These are phyloP conservation scores for Neocatenulostroma microsporum DNA, from an alignment of 2,329 filamentous ascomycete species.

Conservation along the genomic window DNA sequence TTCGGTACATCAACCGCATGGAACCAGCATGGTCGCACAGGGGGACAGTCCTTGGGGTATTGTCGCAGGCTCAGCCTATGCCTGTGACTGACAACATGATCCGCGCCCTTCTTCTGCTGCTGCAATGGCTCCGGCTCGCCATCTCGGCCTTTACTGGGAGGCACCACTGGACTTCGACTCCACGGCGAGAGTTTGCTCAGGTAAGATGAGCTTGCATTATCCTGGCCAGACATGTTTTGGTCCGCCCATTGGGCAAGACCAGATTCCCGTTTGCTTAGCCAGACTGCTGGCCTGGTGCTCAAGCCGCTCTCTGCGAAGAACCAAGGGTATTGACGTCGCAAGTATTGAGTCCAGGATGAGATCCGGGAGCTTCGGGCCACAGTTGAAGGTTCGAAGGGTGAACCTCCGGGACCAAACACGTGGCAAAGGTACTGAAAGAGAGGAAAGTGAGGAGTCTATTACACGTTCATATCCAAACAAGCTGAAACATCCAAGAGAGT, in stretches of 20 bases:
- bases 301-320: conserved; percentile 17
- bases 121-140: conserved; percentile 23
- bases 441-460: too few species aligned
- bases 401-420: too few species aligned
- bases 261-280: conserved; percentile 21
- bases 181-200: conserved; percentile 42
- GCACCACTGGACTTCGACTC: conserved; percentile 39
- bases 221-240: conserved; percentile 37
- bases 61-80: conserved; percentile 54
- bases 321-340: conserved; percentile 24
- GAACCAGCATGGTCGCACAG: conserved; percentile 76
- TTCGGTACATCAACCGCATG: conserved; percentile 93
- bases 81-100: conserved; percentile 49
- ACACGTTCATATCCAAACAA: too few species aligned
- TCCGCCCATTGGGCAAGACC: conserved; percentile 24
- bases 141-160: conserved; percentile 26
- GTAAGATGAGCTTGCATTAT: conserved; percentile 32
- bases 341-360: conserved; percentile 23
- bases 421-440: too few species aligned
- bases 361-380: conserved; percentile 15
- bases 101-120: conserved; percentile 46
- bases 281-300: conserved; percentile 17
- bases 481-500: too few species aligned
- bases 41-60: conserved; percentile 79
- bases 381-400: too few species aligned